These are phyloP conservation scores for Penicillium sp. DNA, from an alignment of 2,329 filamentous ascomycete species.

Conservation along the genomic window DNA sequence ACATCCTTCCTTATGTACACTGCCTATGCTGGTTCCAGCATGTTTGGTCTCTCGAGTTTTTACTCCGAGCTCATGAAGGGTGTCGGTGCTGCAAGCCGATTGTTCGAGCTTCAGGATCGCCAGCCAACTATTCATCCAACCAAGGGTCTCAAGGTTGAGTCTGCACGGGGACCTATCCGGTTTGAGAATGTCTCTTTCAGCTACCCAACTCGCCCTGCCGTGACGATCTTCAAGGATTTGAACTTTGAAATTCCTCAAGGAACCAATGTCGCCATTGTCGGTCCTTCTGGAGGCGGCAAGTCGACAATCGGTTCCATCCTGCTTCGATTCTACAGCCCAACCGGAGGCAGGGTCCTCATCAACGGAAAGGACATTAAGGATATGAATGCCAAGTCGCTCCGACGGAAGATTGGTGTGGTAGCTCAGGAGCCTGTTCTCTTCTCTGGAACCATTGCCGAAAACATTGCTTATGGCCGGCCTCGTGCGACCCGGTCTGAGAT, in stretches of 20 bases:
- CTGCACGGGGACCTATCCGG: constrained; percentile 83
- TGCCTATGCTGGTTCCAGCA: constrained; percentile 79
- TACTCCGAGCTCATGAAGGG: constrained; percentile 99
- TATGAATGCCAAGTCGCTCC: constrained; percentile 92
- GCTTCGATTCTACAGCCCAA: constrained; percentile 87
- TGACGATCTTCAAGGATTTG: constrained; percentile 85
- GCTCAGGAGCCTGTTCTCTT: constrained; percentile 95
- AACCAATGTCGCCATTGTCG: constrained; percentile 93
- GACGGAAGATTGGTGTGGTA: constrained; percentile 91
- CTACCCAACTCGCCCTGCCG: constrained; percentile 91
- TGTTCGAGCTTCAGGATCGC: constrained; percentile 95
- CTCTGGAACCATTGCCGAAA: constrained; percentile 73
- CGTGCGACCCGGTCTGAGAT: constrained; percentile 78
- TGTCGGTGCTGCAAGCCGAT: constrained; percentile 89
- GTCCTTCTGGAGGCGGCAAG: constrained; percentile 93
- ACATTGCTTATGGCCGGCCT: constrained; percentile 90
- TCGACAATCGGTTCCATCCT: constrained; percentile 92
- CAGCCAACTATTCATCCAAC: constrained; percentile 86
- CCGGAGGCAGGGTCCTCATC: constrained; percentile 75
- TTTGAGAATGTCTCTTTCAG: constrained; percentile 86
- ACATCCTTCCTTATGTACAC: constrained; percentile 99
- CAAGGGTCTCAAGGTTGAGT: constrained; percentile 74
- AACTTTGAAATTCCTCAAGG: constrained; percentile 91
- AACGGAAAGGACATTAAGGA: constrained; percentile 79
- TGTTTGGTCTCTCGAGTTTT: constrained; percentile 93